Evolutionary conservation across 805 yeast species (phyloP), one percentile per base, ranked within the genome.

Genomic region (Vanderwaltozyma tropicalis): DNA sequence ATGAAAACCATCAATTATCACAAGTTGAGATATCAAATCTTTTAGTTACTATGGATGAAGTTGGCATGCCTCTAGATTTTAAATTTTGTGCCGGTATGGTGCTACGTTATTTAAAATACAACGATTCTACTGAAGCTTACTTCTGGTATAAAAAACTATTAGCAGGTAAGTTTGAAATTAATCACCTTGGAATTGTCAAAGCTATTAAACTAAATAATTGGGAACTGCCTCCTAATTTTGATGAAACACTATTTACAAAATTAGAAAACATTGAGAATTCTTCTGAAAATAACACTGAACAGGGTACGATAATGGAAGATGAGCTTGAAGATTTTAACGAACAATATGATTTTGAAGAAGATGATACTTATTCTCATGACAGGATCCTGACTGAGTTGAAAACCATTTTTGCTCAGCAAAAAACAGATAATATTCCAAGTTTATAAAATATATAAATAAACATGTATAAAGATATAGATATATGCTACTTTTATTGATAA

Each of bases 101-200:
- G 1, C 35, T 49, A 5, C 42, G 50, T 24, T 40, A 48, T 31
- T 16, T 48, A 5, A 32, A 42, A 22, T 35, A 44, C 31, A 37
- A 41, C 10, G 45, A 51, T 17, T 32, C 34, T 11, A 43, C 43
- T 3, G 49, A 45, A 13, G 61, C 63, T 3, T 37, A 49, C 13
- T 13, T 40, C 6, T 58, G 62, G 62, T 58, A 55, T 31, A 19
- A 44, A 21, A 55, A 45, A 34, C 47, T 56, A 11, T 20, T 46
- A 5, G 24, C 37, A n/a, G 51, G 49, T 10, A 47, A 49, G 3
- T 57, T 50, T 22, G 40, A 44, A 11, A 35, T 58, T 8, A 44
- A 37, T 14, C 57, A 58, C 37, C 29, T 31, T 17, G 16, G 37
- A 3, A 27, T 58, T 16, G 40, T 57, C 13, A 32, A 47, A 28